phyloP scores from a whole-genome alignment of 768 basidiomycete genomes.

The Agaricus blazei region DNA sequence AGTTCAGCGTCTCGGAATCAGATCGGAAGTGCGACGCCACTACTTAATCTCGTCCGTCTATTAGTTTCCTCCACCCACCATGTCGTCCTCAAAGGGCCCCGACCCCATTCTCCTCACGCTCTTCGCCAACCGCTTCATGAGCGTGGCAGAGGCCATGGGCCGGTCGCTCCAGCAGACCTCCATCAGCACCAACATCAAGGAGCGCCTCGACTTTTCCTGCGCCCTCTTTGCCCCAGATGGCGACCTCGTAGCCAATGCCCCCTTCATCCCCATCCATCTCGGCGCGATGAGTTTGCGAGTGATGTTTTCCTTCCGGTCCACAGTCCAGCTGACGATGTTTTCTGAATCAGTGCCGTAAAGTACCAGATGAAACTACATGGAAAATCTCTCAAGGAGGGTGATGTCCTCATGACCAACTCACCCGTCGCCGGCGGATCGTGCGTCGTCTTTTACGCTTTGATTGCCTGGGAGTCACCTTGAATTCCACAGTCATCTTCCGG shows the following conservation, averaged over 20 bases:
- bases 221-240: constrained; percentile 95
- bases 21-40: not conserved
- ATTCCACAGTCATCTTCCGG: constrained; percentile 41
- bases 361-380: constrained; percentile 82
- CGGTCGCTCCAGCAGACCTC: constrained; percentile 85
- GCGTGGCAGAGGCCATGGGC: constrained; percentile 95
- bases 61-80: not conserved
- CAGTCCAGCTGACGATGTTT: not conserved
- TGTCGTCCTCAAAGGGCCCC: constrained; percentile 35
- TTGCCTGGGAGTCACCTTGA: not conserved
- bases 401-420: constrained; percentile 91
- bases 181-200: constrained; percentile 94
- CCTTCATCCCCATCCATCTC: constrained; percentile 83
- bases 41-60: not conserved
- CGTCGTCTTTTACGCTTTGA: constrained; percentile 23
- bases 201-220: constrained; percentile 92
- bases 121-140: constrained; percentile 97
- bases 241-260: constrained; percentile 91
- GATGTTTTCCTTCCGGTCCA: not conserved
- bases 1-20: constrained; percentile 1
- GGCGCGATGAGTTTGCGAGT: constrained; percentile 90
- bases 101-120: constrained; percentile 88
- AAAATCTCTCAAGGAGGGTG: constrained; percentile 74
- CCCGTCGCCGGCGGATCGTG: constrained; percentile 87
- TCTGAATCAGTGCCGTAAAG: constrained; percentile 62